Evolutionary conservation across 345 rosid species (phyloP).

Genomic region (Dipteronia dyeriana): DNA sequence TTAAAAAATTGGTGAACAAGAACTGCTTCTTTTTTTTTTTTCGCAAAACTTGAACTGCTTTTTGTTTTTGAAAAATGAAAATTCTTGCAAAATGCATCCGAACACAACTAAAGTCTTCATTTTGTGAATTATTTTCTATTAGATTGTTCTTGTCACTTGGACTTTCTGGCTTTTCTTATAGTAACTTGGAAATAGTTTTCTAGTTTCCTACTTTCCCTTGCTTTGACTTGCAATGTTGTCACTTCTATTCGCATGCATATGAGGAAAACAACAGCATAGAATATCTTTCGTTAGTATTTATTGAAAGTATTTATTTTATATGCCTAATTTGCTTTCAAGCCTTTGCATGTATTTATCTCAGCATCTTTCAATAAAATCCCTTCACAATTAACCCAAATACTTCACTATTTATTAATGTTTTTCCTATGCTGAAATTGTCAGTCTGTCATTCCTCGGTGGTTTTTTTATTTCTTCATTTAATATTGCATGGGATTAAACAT

Average conservation of each 20-base stretch:
- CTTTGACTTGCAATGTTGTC: neutral
- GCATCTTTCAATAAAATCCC: neutral
- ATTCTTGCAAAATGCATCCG: neutral
- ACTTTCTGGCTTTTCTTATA: constrained; percentile 5
- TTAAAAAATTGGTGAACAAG: neutral
- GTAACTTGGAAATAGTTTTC: neutral
- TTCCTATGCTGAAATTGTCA: neutral
- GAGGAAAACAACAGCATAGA: neutral
- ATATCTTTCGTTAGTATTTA: neutral
- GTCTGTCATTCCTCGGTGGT: neutral
- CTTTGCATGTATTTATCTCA: neutral
- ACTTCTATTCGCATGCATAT: neutral
- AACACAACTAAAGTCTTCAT: neutral
- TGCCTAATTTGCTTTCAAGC: neutral
- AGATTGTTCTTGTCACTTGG: neutral
- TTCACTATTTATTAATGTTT: neutral
- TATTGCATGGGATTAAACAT: neutral
- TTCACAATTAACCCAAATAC: neutral
- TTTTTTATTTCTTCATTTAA: neutral
- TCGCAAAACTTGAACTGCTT: neutral
- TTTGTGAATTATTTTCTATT: neutral
- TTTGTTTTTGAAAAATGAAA: neutral
- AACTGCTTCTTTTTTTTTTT: too few relatives aligned
- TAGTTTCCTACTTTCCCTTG: neutral
- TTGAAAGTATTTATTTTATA: neutral